Percentiles rank a stretch among this genome's conserved stretches.
These are phyloP conservation scores for Cladosporium phlei DNA, from an alignment of 2,329 filamentous ascomycete species.

Conservation along the genomic window DNA sequence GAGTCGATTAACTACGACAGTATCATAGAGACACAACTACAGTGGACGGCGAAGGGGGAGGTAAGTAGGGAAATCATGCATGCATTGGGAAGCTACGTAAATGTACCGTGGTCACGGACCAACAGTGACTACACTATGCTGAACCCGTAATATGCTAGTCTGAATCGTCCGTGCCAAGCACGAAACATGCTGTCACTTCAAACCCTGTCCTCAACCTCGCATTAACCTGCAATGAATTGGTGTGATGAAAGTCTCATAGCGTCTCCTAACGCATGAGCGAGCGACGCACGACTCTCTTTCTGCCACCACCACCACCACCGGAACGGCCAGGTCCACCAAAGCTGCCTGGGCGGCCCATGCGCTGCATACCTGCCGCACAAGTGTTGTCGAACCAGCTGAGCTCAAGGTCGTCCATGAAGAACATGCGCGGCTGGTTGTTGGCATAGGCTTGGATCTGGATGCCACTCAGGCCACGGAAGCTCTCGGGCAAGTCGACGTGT, in stretches of 20 bases:
- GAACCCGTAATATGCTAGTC: not conserved
- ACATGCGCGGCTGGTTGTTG: constrained; percentile 32
- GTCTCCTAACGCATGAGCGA: constrained; percentile 13
- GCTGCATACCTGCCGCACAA: constrained; percentile 44
- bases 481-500: constrained; percentile 38
- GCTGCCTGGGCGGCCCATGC: constrained; percentile 6
- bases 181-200: not conserved
- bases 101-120: constrained; percentile 1
- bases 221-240: constrained; percentile 1
- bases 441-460: constrained; percentile 47
- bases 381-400: constrained; percentile 48
- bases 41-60: too few relatives aligned
- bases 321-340: not conserved
- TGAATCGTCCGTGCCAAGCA: not conserved
- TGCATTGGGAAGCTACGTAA: constrained; percentile 1
- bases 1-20: too few relatives aligned
- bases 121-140: not conserved
- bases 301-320: not conserved
- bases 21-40: too few relatives aligned
- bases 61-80: not conserved
- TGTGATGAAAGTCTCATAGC: not conserved
- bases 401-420: constrained; percentile 47
- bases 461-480: constrained; percentile 41
- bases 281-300: constrained; percentile 6
- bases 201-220: not conserved